These are phyloP conservation scores for Phylloporus arenicola DNA, from an alignment of 768 basidiomycete species.

Conservation along the genomic window DNA sequence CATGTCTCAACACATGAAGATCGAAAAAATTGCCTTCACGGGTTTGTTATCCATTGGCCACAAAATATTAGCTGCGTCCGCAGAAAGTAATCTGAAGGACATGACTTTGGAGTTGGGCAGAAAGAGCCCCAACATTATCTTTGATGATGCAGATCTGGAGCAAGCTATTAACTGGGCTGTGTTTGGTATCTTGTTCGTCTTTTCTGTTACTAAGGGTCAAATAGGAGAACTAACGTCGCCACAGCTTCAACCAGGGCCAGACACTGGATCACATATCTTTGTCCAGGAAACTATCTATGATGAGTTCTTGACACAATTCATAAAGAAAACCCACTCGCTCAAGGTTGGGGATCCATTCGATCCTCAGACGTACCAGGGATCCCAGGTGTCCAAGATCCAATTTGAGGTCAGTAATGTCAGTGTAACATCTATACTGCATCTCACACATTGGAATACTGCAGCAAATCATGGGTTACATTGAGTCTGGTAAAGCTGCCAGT, in stretches of 20 bases:
- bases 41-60: slow-evolving; percentile 77
- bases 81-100: slow-evolving; percentile 78
- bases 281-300: slow-evolving; percentile 81
- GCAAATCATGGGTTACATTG: slow-evolving; percentile 76
- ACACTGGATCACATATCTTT: slow-evolving; percentile 73
- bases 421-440: background rate
- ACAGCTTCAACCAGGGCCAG: slow-evolving; percentile 71
- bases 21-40: slow-evolving; percentile 81
- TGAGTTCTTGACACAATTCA: slow-evolving; percentile 59
- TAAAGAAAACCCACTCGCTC: slow-evolving; percentile 46
- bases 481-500: slow-evolving; percentile 66
- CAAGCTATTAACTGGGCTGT: slow-evolving; percentile 68
- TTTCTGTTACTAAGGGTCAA: background rate
- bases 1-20: slow-evolving; percentile 58
- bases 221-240: slow-evolving; percentile 15
- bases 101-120: slow-evolving; percentile 56
- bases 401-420: slow-evolving; percentile 49
- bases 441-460: slow-evolving; percentile 20
- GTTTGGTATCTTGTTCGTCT: slow-evolving; percentile 65
- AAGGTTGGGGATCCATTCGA: slow-evolving; percentile 72
- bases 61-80: slow-evolving; percentile 72
- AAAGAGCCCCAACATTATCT: slow-evolving; percentile 46
- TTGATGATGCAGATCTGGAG: slow-evolving; percentile 41
- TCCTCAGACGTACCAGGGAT: slow-evolving; percentile 60
- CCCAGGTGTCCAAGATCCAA: slow-evolving; percentile 72